These are phyloP conservation scores for Apophysomyces ossiformis DNA, from an alignment of 371 early-diverging fungal species.

Conservation along the genomic window DNA sequence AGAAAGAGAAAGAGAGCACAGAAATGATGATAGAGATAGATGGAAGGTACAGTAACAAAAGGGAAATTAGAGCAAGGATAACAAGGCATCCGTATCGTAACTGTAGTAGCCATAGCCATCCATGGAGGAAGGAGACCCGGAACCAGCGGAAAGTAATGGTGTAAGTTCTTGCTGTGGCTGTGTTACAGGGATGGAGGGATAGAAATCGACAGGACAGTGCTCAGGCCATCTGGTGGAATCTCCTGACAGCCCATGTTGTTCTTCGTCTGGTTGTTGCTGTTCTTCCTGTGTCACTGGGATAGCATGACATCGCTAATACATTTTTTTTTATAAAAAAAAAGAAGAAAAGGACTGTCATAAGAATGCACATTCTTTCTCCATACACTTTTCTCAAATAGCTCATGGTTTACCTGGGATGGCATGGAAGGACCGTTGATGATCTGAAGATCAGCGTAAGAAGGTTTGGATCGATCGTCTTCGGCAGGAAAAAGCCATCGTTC, in stretches of 20 bases:
- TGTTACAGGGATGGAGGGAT: conserved; percentile 4
- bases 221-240: conserved; percentile 49
- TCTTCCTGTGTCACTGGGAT: no score
- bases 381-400: conserved; percentile 60
- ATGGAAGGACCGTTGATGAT: conserved; percentile 18
- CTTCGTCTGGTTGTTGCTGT: no score
- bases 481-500: background rate
- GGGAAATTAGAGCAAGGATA: background rate
- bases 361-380: no score
- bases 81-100: conserved; percentile 7
- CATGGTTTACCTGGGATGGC: background rate
- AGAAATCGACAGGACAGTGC: conserved; percentile 6
- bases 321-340: no score
- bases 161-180: conserved; percentile 5
- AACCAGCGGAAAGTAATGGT: conserved; percentile 12
- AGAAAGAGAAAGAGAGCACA: background rate
- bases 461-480: background rate
- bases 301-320: no score
- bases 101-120: conserved; percentile 1
- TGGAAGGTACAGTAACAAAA: background rate
- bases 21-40: no score
- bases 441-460: background rate
- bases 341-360: no score
- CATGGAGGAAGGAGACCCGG: conserved; percentile 3
- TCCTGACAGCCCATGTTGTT: conserved; percentile 47